phyloP scores from a whole-genome alignment of 495 filamentous ascomycete genomes.

The Penicillium nucicola region DNA sequence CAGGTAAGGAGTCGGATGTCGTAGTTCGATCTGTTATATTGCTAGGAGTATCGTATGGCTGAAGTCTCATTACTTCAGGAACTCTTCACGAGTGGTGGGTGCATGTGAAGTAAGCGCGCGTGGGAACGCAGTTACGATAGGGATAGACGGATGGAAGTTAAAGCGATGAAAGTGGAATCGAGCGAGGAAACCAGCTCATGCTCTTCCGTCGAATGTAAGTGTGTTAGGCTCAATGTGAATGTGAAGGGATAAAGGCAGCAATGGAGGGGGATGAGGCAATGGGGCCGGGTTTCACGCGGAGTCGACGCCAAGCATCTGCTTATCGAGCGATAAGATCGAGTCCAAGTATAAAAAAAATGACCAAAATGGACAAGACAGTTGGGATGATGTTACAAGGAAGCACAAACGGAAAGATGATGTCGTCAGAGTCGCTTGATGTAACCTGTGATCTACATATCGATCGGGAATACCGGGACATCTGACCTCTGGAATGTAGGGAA shows the following conservation, averaged over 20 bases:
- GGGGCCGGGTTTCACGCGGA: slow-evolving; percentile 24
- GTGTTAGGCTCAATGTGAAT: slow-evolving; percentile 5
- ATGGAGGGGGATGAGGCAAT: slow-evolving; percentile 29
- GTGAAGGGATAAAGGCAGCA: slow-evolving; percentile 15
- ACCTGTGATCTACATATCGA: slow-evolving; percentile 10
- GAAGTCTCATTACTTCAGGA: slow-evolving; percentile 22
- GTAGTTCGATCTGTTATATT: slow-evolving; percentile 11
- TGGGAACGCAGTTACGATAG: background rate
- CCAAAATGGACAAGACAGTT: background rate
- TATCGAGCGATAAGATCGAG: slow-evolving; percentile 26
- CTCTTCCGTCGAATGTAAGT: slow-evolving; percentile 8
- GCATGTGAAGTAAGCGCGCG: background rate
- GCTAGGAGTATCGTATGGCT: slow-evolving; percentile 13
- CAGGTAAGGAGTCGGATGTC: slow-evolving; percentile 1
- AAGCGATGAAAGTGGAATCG: background rate
- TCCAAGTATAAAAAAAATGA: background rate
- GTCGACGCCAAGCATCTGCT: slow-evolving; percentile 22
- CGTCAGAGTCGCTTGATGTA: slow-evolving; percentile 8
- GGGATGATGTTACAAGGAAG: background rate
- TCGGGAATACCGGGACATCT: slow-evolving; percentile 2
- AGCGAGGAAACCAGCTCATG: slow-evolving; percentile 1
- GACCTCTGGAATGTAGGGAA: slow-evolving; percentile 6
- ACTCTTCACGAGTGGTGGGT: slow-evolving; percentile 14
- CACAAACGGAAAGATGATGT: background rate
- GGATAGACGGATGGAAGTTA: background rate